A percentile compares a stretch with the other conserved stretches of the same genome.
These are phyloP conservation scores for Daldinia childiae DNA, from an alignment of 495 filamentous ascomycete species.

Conservation along the genomic window DNA sequence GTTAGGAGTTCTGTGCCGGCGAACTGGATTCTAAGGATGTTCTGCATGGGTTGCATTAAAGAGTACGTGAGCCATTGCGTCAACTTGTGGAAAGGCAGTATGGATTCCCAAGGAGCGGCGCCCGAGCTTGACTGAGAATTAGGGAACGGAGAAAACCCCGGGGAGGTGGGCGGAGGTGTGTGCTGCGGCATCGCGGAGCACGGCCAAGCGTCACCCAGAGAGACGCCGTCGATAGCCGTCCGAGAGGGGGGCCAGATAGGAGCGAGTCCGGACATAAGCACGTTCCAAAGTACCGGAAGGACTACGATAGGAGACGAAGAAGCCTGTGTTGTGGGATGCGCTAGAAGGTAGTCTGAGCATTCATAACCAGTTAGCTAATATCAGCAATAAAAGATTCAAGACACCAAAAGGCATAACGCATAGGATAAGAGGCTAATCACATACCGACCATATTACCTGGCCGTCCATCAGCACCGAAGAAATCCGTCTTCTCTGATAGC, in stretches of 20 bases:
- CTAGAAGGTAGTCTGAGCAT: constrained; percentile 83
- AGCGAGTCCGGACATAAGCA: constrained; percentile 86
- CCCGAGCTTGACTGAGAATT: constrained; percentile 47
- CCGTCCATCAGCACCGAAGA: constrained; percentile 84
- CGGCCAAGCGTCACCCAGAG: constrained; percentile 94
- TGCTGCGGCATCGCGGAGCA: constrained; percentile 81
- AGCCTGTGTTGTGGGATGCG: constrained; percentile 85
- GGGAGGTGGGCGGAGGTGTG: constrained; percentile 62
- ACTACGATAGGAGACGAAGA: constrained; percentile 87
- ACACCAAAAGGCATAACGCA: not conserved
- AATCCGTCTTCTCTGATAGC: constrained; percentile 75
- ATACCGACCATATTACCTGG: constrained; percentile 96
- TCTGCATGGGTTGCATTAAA: constrained; percentile 86
- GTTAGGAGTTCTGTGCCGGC: constrained; percentile 81
- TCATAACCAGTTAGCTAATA: constrained; percentile 23
- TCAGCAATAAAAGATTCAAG: not conserved
- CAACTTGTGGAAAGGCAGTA: constrained; percentile 93
- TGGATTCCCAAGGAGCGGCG: constrained; percentile 85
- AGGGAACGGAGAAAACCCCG: constrained; percentile 58
- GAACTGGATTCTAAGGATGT: constrained; percentile 78
- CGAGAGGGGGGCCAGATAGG: constrained; percentile 91
- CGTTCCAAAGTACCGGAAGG: constrained; percentile 90
- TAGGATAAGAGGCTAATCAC: constrained; percentile 30
- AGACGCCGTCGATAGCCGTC: constrained; percentile 86
- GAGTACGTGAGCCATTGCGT: constrained; percentile 93